Evolutionary conservation across 768 basidiomycete genomes (phyloP), one percentile per base, ranked within the genome.

Genomic region (Lactarius vividus): DNA sequence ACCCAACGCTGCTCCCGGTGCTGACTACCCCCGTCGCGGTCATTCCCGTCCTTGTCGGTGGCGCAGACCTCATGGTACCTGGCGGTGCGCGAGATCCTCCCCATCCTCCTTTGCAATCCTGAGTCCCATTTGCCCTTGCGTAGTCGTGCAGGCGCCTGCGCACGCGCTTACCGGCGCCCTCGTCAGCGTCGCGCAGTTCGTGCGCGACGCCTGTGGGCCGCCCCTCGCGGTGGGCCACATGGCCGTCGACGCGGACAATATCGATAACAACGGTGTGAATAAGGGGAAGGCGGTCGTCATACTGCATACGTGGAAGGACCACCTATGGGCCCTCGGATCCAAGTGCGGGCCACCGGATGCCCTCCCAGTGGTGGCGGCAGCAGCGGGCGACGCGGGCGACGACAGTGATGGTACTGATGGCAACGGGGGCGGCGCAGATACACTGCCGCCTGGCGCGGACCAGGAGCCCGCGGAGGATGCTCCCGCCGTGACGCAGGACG

Each of bases 51-150:
- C 81, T 95, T 15, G 77, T 85, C 3, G 85, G 84, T 11, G 92
- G 93, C n/a, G 91, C 92, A 0, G 92, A 95, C 77, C 82, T 94
- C 9, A 94, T 95, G 91, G 86, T 90, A 39, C 91, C 92, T 4
- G 92, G 92, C 75, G 89, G 90, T 89, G 72, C 72, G 86, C 79
- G 33, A 42, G 53, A n/a, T 3, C 35, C 10, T 31, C 49, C 54
- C 52, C 28, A n/a, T 39, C 1, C 56, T 28, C 18, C 49, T 5
- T 11, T 18, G 3, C 20, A 23, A 18, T 61, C 29, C 31, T 55
- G 29, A 29, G 54, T 20, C 29, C 29, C 29, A 28, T 62, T 61
- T 56, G n/a, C 64, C 58, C 62, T 64, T 23, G 28, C 79, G 73
- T 73, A 91, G 89, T 91, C 67, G 78, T 89, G 52, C 82, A 84